Base-by-base conservation (phyloP, 768 basidiomycete genomes). In the Boletus sensibilis region DNA sequence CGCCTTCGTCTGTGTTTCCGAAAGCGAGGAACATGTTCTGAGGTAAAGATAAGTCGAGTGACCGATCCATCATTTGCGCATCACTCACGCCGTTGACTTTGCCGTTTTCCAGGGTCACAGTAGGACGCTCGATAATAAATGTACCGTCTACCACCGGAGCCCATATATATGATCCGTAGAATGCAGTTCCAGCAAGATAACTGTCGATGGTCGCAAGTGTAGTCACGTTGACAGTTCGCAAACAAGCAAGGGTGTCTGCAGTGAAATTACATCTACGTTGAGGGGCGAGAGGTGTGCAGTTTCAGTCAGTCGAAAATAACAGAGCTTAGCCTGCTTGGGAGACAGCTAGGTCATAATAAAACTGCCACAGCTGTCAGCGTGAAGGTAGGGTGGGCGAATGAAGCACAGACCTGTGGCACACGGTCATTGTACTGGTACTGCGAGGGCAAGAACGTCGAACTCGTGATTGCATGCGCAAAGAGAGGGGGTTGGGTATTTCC, bases 401-500 rank as follows among this genome's bases (percentile, higher is more conserved):
- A 38, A 10, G 18, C 37, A 38, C 37, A 9, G 37, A 37, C 37
- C 37, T 37, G 37, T 37, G 37, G 37, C 37, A 37, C 18, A 38
- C 37, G 37, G 9, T 38, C 37, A 38, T 38, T n/a, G 18, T 38
- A 38, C 37, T 38, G 37, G 37, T 38, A 38, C 37, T 38, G 37
- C 9, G 37, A 38, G 37, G 37, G 37, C 18, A 38, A 10, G 37
- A 38, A 38, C 18, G 37, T n/a, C 18, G 37, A 38, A 38, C 37
- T n/a, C 37, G 37, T 38, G 37, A 38, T 38, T n/a, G 37, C 37
- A n/a, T n/a, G 66, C 14, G 42, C 49, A 11, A 79, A 79, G 2
- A 80, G 71, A 18, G 74, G 74, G 11, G 78, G 78, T 4, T 64
- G 51, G 3, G 79, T 79, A 34, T 71, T 64, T 20, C 78, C 78